Evolutionary conservation across 768 basidiomycete species (phyloP), one percentile per base, ranked within the genome.

Genomic region (Naganishia friedmannii): DNA sequence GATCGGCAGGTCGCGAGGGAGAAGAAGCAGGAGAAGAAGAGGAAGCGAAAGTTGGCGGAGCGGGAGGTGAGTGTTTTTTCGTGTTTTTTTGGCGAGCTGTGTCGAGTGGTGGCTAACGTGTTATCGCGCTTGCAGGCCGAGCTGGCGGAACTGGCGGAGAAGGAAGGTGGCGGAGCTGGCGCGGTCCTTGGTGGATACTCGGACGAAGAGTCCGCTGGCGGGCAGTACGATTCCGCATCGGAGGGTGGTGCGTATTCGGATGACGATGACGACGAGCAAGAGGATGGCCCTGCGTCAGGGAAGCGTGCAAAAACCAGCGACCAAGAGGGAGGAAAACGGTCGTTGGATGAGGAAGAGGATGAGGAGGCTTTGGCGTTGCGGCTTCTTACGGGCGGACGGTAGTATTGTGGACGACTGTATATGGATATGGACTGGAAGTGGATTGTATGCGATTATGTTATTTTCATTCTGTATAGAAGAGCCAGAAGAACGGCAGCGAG

Each of bases 21-120:
- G 77, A 94, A 93, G 86, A 90, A 88, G 82, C 83, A 85, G 72
- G 94, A 96, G 80, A 93, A 91, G 85, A 96, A 95, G 84, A 83
- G 91, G 72, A 95, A 93, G 82, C 83, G 90, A 77, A 95, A 94
- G 82, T 89, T 92, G 68, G 85, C 86, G 45, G 90, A 91, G 77
- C 83, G 81, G 67, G 84, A 80, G 76, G 84, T 81, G 55, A 68
- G 79, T 75, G 81, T 31, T 7, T 9, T 28, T 29, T 23, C 23
- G 32, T 26, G 28, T 51, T 17, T 21, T 37, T 39, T 68, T 15
- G 8, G 46, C 37, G 10, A 9, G 12, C 32, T 60, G 60, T 32
- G 29, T 53, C 4, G n/a, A 54, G 23, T 65, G 31, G 32, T 15
- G 13, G 73, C 26, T 71, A 48, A 72, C 70, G 67, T 46, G 53